phyloP scores from a whole-genome alignment of 305 asterid genomes.

The Solanum hybrid region DNA sequence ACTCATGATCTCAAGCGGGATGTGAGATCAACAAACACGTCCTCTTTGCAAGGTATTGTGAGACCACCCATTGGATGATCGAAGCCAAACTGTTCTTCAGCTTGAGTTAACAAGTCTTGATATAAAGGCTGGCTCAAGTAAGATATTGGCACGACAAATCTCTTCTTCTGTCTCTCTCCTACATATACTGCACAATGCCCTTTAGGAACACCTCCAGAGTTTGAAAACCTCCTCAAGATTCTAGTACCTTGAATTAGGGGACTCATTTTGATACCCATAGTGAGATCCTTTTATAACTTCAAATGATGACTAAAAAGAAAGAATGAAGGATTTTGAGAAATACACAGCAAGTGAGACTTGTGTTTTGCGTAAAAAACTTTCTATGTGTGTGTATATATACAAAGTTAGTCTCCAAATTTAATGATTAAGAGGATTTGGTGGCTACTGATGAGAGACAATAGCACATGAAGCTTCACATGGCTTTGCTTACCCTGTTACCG shows the following conservation, averaged over 20 bases:
- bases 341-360: background rate
- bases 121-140: background rate
- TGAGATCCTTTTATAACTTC: background rate
- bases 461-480: background rate
- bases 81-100: background rate
- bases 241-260: background rate
- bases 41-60: background rate
- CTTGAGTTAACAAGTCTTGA: background rate
- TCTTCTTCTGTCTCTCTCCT: background rate
- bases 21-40: background rate
- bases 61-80: slow-evolving; percentile 1
- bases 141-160: background rate
- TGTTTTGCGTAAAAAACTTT: background rate
- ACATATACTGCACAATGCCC: background rate
- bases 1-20: background rate
- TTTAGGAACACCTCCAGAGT: background rate
- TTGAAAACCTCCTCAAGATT: background rate
- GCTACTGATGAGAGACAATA: background rate
- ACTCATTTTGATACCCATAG: background rate
- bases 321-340: background rate
- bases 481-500: background rate
- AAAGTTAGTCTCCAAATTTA: background rate
- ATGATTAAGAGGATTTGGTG: background rate
- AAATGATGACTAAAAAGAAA: background rate
- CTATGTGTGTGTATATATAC: background rate